These are phyloP conservation scores for Chloris gayana DNA, from an alignment of 176 grass and related monocot species.

Conservation along the genomic window DNA sequence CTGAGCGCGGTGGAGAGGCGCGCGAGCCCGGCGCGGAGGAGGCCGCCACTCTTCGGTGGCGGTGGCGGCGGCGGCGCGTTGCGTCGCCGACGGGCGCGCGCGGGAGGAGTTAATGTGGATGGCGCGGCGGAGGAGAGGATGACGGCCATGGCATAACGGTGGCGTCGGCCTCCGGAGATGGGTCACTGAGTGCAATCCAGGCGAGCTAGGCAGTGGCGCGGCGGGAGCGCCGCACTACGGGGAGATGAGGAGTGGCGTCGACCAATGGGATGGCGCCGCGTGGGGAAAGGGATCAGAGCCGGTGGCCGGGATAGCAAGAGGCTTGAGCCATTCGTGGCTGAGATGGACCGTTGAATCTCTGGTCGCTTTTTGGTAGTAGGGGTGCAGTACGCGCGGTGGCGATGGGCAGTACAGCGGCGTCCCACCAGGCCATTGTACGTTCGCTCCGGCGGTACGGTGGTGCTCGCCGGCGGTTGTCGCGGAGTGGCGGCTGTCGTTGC, in stretches of 20 bases:
- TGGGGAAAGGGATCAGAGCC: conserved; percentile 47
- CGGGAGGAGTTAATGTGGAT: not conserved
- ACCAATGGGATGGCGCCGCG: conserved; percentile 38
- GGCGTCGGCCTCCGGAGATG: conserved; percentile 19
- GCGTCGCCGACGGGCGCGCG: conserved; percentile 1
- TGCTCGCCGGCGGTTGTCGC: not conserved
- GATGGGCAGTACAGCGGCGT: not conserved
- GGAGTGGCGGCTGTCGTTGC: not conserved
- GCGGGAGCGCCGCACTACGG: not conserved
- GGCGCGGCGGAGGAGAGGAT: conserved; percentile 50
- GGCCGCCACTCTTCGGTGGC: not conserved
- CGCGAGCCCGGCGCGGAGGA: conserved; percentile 41
- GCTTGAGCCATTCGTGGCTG: conserved; percentile 1
- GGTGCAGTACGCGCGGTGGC: conserved; percentile 1
- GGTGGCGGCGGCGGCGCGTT: not conserved
- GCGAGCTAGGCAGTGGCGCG: not conserved
- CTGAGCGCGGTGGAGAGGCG: conserved; percentile 50
- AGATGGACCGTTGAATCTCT: not conserved
- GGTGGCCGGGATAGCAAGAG: conserved; percentile 10
- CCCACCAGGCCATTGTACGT: not conserved
- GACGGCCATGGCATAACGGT: conserved; percentile 57
- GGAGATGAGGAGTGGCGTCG: conserved; percentile 37
- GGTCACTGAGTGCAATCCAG: not conserved
- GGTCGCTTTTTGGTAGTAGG: not conserved
- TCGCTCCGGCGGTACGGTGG: not conserved